Base-by-base conservation (phyloP, 305 asterid genomes). In the Caryopteris hybrid region DNA sequence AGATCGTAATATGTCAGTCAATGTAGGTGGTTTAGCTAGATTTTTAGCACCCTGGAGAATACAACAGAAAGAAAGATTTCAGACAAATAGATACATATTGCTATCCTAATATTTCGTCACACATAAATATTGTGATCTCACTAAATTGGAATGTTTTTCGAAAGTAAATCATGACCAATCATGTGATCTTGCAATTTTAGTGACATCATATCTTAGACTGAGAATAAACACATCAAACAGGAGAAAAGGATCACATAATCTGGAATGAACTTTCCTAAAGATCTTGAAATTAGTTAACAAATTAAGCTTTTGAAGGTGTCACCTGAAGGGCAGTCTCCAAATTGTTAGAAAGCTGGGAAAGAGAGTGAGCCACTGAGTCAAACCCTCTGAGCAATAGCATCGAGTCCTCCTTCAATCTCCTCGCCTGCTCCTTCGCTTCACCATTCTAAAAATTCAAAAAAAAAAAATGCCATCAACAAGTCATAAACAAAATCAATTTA, bases 291-390 rank as follows among this genome's bases (percentile, higher is more conserved):
- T 53, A 9, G 46, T 27, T 33, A 58, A 60, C 2, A 16, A n/a
- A 39, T 0, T 21, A 41, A 20, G 58, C 23, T 43, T 42, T 29
- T 6, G 8, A 8, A 43, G 12, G 52, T 43, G 36, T 41, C 50
- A 93, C 99, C 99, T 89, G 90, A 62, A 94, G 87, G 4, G 98
- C 99, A 48, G 65, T 83, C 57, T 94, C 96, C 3, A 94, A 79
- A 77, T 81, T 89, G 78, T 74, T 69, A 3, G 99, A 89, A 18
- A 94, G 88, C 78, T 82, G 91, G 29, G 95, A 89, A 16, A 94
- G 88, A 52, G 99, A 67, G 12, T 81, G 85, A 53, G 98, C 84
- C 61, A 89, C 95, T 4, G 97, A 94, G 75, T 91, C 99, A 60
- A 91, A 94, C 69, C 98, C 99, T 81, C 96, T 74, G 25, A 89